phyloP scores from a whole-genome alignment of 2,329 filamentous ascomycete genomes.

The Pseudogymnoascus verrucosus region DNA sequence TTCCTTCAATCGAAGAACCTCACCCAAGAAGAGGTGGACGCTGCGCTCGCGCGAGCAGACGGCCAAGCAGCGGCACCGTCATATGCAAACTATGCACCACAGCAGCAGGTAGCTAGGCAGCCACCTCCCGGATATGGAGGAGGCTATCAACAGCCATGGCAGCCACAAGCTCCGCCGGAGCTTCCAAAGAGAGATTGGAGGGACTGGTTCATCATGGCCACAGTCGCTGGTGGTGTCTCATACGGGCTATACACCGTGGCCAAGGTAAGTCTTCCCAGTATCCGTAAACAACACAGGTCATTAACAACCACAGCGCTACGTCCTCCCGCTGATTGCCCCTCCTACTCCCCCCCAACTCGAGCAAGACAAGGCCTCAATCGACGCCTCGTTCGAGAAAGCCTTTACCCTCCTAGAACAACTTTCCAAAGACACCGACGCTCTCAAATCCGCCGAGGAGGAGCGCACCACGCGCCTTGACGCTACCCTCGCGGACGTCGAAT shows the following conservation, averaged over 20 bases:
- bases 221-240: constrained; percentile 78
- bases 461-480: constrained; percentile 76
- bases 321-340: constrained; percentile 82
- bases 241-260: constrained; percentile 85
- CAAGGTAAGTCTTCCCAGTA: constrained; percentile 51
- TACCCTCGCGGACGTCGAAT: constrained; percentile 76
- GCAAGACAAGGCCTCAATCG: constrained; percentile 86
- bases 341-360: constrained; percentile 90
- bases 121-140: constrained; percentile 37
- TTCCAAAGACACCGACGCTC: constrained; percentile 75
- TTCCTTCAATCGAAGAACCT: constrained; percentile 96
- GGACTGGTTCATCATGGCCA: constrained; percentile 99
- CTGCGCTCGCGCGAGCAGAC: constrained; percentile 68
- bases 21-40: constrained; percentile 89
- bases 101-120: constrained; percentile 34
- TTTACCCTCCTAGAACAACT: constrained; percentile 90
- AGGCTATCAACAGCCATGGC: constrained; percentile 48
- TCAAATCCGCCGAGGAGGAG: constrained; percentile 80
- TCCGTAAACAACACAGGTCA: not conserved
- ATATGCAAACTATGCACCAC: constrained; percentile 33
- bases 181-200: constrained; percentile 85
- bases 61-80: constrained; percentile 38
- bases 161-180: constrained; percentile 45
- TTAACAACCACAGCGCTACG: constrained; percentile 60
- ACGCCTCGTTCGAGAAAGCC: constrained; percentile 86